Evolutionary conservation across 1,284 basidiomycete genomes (phyloP), one percentile per base, ranked within the genome.

Genomic region (Ceratobasidium sp.): DNA sequence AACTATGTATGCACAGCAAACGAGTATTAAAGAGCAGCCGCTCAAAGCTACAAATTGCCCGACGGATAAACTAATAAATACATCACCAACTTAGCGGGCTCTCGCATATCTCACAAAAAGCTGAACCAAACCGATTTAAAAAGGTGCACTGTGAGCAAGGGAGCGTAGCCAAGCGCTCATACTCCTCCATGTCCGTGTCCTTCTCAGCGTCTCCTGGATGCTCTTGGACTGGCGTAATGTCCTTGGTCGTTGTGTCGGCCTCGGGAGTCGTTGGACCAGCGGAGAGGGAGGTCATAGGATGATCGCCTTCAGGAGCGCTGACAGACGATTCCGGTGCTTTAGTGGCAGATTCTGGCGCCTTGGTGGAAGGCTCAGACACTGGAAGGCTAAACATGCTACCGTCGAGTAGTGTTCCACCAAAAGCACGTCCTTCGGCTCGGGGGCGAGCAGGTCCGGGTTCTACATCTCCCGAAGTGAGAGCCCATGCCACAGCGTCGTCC

Each of bases 341-440:
- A 15, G 31, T 37, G 23, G 58, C 6, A 2, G 58, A 35, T 23
- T 54, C 64, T 51, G 60, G 37, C 8, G 35, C 65, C 66, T 68
- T 51, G 13, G 28, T n/a, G 65, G 28, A 2, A 28, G 33, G 51
- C 31, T 7, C 35, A n/a, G 47, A 37, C 20, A 35, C 76, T n/a
- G 31, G n/a, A 20, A 33, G n/a, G 68, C 51, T 65, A 78, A 1
- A 77, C 76, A 39, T n/a, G 51, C 61, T 64, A n/a, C 87, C 86
- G 28, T 87, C 87, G 23, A 95, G 85, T 35, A 92, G 82, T 15
- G 93, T 94, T 33, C 92, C 92, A 76, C 87, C 88, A 81, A 95
- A 95, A 11, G 75, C 78, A n/a, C 61, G 77, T 31, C 89, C 92
- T 83, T 92, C 92, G 26, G 86, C 86, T 76, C 86, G 84, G 79